phyloP scores from a whole-genome alignment of 345 rosid genomes.

The Mercurialis annua region DNA sequence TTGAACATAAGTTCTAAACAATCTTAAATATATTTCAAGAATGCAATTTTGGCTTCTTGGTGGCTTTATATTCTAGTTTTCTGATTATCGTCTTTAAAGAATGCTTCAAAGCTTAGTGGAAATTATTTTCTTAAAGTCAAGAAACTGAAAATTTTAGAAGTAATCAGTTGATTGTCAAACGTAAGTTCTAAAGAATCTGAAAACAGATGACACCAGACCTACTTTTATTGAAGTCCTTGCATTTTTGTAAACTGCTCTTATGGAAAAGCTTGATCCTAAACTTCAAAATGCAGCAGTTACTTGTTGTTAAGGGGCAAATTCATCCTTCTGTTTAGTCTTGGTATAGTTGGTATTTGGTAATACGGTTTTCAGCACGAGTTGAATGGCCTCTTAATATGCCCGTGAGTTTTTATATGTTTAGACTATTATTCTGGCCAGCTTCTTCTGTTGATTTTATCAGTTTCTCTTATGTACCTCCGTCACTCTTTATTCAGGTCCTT shows the following conservation, averaged over 20 bases:
- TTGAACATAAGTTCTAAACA: no score
- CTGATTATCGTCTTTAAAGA: no score
- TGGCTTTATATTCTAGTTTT: no score
- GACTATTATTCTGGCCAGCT: neutral
- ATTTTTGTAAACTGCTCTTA: neutral
- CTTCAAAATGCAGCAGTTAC: neutral
- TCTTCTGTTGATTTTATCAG: neutral
- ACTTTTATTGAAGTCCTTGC: neutral
- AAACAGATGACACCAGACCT: no score
- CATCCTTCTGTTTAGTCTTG: neutral
- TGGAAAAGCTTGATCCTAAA: neutral
- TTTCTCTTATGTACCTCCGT: neutral
- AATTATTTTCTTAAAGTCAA: no score
- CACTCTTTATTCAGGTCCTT: slow-evolving; percentile 59
- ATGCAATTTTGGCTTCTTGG: no score
- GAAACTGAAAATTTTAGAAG: no score
- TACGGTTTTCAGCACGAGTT: neutral
- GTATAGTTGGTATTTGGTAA: neutral
- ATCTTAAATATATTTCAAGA: no score
- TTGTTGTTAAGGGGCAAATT: neutral
- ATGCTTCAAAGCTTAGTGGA: no score
- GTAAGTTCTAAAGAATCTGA: no score
- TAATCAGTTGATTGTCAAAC: no score
- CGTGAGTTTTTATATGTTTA: neutral
- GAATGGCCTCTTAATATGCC: neutral